Evolutionary conservation across 1,284 basidiomycete genomes (phyloP), one percentile per base, ranked within the genome.

Genomic region (Peniophora sp.): DNA sequence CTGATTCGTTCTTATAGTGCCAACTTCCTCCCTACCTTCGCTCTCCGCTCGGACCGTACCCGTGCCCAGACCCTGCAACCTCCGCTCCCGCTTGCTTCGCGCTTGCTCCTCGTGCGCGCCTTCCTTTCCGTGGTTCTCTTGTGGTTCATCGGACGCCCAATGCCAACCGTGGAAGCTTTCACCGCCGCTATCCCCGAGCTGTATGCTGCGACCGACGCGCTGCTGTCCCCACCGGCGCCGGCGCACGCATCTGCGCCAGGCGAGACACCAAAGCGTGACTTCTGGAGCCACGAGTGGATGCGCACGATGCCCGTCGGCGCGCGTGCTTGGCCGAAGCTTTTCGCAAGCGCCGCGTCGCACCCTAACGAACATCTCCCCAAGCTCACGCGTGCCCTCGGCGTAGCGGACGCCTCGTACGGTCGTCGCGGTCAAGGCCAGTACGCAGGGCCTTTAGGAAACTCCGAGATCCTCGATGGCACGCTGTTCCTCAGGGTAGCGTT

Each of bases 331-430:
- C 65, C 77, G 19, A 69, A 76, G n/a, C 64, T 85, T 49, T 55
- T 81, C 41, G 72, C 78, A 55, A 66, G 68, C 35, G 65, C 72
- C 39, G 57, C 81, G 47, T 59, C 71, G 22, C 75, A 81, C 55
- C 77, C 77, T 2, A 79, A 85, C 57, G 80, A 84, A 52, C 85
- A 87, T 60, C 60, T 85, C 2, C 71, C 74, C 53, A 85, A 85
- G 64, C 58, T 73, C 9, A 75, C 81, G 57, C 72, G 84, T n/a
- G 67, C 82, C 2, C 63, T 86, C 24, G 71, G 74, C 5, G 75
- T 80, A 61, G 82, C 73, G 56, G 71, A 68, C 0, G 52, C 61
- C 17, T 49, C 75, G 34, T 83, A 78, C 50, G 79, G 81, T 3
- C 58, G 62, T 24, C 62, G 69, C 9, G 55, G 63, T 2, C 53